Conservation (phyloP, 2,329 filamentous ascomycete species). For the Colletotrichum orchidophilum region DNA sequence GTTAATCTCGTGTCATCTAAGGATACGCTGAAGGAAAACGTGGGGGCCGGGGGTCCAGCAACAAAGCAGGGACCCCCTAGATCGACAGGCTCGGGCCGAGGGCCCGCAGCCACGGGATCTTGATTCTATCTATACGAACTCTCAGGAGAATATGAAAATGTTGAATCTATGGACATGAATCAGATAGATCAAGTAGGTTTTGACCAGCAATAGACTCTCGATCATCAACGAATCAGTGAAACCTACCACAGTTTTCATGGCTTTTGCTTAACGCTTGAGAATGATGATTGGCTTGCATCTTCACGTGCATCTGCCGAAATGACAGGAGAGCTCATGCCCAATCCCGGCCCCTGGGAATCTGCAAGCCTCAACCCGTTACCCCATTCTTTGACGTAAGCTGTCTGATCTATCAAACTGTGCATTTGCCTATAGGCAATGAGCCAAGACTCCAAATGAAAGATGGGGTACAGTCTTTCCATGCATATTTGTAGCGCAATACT, state of each 20-base stretch:
- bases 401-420: slow-evolving; percentile 6
- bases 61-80: background rate
- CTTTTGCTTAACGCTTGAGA: background rate
- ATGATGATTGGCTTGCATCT: background rate
- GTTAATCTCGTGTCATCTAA: too few relatives aligned
- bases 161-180: background rate
- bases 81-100: background rate
- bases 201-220: background rate
- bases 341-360: background rate
- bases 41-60: background rate
- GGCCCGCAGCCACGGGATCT: background rate
- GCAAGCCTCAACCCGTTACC: too few relatives aligned
- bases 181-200: background rate
- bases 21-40: too few relatives aligned
- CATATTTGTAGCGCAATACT: background rate
- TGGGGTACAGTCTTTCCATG: background rate
- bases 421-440: background rate
- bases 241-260: background rate
- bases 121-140: background rate
- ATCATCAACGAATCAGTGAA: background rate
- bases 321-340: background rate
- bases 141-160: background rate
- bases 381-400: background rate
- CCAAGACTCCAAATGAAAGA: slow-evolving; percentile 24
- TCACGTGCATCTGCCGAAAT: background rate